Percentiles rank a stretch among this genome's conserved stretches.
These are phyloP conservation scores for Hypoxylon subgilvum DNA, from an alignment of 495 filamentous ascomycete species.

Conservation along the genomic window DNA sequence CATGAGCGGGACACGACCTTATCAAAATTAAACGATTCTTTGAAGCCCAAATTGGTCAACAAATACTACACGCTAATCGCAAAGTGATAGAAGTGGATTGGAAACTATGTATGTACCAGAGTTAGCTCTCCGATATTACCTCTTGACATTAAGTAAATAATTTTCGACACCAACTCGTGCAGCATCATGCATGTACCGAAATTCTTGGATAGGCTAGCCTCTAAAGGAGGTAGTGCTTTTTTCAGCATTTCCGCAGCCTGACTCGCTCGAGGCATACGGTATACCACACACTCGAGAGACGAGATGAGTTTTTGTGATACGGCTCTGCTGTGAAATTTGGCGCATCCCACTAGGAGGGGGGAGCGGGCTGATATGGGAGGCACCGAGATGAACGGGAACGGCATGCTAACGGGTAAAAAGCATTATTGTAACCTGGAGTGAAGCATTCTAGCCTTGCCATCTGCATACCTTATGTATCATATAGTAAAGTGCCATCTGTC, in stretches of 20 bases:
- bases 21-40: slow-evolving; percentile 43
- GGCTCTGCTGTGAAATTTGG: neutral
- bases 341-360: neutral
- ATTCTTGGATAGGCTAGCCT: slow-evolving; percentile 33
- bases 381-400: neutral
- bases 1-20: slow-evolving; percentile 35
- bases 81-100: slow-evolving; percentile 15
- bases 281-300: neutral
- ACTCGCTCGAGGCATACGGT: slow-evolving; percentile 12
- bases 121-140: slow-evolving; percentile 28
- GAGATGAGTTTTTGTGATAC: neutral
- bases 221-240: slow-evolving; percentile 8
- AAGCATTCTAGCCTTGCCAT: slow-evolving; percentile 5
- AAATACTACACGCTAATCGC: slow-evolving; percentile 37
- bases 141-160: slow-evolving; percentile 29
- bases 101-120: slow-evolving; percentile 4
- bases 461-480: neutral
- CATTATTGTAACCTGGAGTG: neutral
- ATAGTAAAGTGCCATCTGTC: slow-evolving; percentile 1
- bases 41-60: slow-evolving; percentile 33
- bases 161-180: slow-evolving; percentile 26
- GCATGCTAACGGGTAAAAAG: slow-evolving; percentile 20
- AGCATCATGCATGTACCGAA: slow-evolving; percentile 31
- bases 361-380: neutral
- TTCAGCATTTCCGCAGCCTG: slow-evolving; percentile 21